These are phyloP conservation scores for Russula virescens DNA, from an alignment of 768 basidiomycete species.

Conservation along the genomic window DNA sequence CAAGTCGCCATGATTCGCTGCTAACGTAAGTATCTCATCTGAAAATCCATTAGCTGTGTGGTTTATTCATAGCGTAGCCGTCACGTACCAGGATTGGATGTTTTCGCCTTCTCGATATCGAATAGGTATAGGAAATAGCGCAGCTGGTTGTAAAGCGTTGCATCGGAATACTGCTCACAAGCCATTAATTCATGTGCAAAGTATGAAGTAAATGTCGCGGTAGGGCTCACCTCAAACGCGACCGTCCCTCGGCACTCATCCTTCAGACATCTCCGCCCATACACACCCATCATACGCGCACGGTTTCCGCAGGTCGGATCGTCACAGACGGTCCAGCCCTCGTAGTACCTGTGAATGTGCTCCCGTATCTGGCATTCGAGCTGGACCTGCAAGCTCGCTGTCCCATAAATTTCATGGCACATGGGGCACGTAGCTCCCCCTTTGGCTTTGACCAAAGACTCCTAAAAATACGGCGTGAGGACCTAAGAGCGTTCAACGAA, in stretches of 20 bases:
- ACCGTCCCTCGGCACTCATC: constrained; percentile 65
- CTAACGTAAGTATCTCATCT: constrained; percentile 55
- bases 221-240: constrained; percentile 61
- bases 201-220: not conserved
- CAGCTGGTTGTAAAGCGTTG: constrained; percentile 83
- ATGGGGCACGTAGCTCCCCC: constrained; percentile 71
- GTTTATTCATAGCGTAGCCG: constrained; percentile 32
- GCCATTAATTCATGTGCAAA: constrained; percentile 7
- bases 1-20: constrained; percentile 43
- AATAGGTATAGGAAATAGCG: constrained; percentile 79
- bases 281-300: constrained; percentile 93
- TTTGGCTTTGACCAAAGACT: constrained; percentile 54
- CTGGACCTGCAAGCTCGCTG: constrained; percentile 70
- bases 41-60: not conserved
- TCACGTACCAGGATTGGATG: constrained; percentile 42
- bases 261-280: constrained; percentile 75
- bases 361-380: constrained; percentile 81
- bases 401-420: constrained; percentile 50
- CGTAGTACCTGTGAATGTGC: constrained; percentile 76
- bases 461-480: constrained; percentile 35
- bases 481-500: not conserved
- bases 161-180: constrained; percentile 69
- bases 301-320: constrained; percentile 77
- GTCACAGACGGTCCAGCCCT: constrained; percentile 83
- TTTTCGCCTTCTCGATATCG: constrained; percentile 58